A percentile compares a stretch with the other conserved stretches of the same genome.
Evolutionary conservation across 805 yeast species (phyloP).

Genomic region (Wickerhamiella galacta): DNA sequence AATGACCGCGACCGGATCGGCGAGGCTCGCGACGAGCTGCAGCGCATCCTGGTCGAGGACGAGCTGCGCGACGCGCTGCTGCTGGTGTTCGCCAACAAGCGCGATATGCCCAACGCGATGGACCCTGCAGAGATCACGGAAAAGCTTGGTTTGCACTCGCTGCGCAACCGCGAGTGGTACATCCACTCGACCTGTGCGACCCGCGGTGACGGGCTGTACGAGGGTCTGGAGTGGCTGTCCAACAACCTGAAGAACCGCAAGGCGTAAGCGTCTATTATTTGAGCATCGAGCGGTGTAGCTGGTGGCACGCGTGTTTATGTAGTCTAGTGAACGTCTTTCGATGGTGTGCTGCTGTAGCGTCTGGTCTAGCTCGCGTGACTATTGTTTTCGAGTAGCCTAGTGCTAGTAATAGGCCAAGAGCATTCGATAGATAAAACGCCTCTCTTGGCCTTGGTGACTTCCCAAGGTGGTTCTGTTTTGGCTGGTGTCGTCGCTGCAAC

Average conservation of each 20-base stretch:
- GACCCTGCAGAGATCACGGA: constrained; percentile 97
- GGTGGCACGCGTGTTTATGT: too few species aligned
- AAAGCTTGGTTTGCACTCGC: constrained; percentile 88
- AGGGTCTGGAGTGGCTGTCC: constrained; percentile 94
- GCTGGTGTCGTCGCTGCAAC: too few species aligned
- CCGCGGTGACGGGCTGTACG: constrained; percentile 95
- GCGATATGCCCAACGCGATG: constrained; percentile 98
- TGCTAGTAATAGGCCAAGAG: too few species aligned
- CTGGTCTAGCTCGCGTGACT: too few species aligned
- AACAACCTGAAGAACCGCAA: constrained; percentile 59
- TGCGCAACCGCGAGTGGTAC: constrained; percentile 98
- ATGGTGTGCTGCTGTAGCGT: too few species aligned
- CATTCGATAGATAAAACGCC: too few species aligned
- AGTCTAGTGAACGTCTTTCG: too few species aligned
- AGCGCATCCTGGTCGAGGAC: constrained; percentile 95
- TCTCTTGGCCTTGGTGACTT: too few species aligned
- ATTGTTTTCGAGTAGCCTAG: too few species aligned
- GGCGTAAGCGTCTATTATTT: too few species aligned
- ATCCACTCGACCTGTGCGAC: constrained; percentile 98
- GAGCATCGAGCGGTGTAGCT: too few species aligned
- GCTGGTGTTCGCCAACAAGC: constrained; percentile 94
- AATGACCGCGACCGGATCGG: constrained; percentile 95
- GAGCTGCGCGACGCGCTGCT: constrained; percentile 93
- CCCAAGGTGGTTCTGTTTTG: too few species aligned
- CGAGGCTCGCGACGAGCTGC: constrained; percentile 96